These are phyloP conservation scores for Crinitomyces ghanaensis DNA, from an alignment of 805 yeast species.

Conservation along the genomic window DNA sequence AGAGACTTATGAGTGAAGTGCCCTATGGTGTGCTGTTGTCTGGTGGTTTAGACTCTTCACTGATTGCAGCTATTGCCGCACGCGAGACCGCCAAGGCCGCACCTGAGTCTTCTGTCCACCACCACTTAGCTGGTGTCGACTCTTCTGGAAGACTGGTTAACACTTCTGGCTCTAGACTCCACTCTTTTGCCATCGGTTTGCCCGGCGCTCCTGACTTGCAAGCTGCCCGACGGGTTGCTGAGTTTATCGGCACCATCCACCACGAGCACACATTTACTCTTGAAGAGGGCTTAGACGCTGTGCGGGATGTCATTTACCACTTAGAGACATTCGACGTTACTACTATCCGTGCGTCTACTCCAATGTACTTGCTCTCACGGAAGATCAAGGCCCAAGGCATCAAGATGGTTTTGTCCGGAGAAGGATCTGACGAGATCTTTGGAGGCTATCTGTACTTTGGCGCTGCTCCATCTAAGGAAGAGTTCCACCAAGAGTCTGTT, in stretches of 20 bases:
- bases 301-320: constrained; percentile 88
- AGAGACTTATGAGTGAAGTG: constrained; percentile 99
- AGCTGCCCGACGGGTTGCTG: constrained; percentile 96
- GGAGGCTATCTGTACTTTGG: constrained; percentile 98
- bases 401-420: constrained; percentile 98
- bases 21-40: constrained; percentile 96
- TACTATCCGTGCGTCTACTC: constrained; percentile 97
- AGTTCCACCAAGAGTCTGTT: constrained; percentile 93
- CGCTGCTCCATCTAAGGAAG: constrained; percentile 84
- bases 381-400: constrained; percentile 99
- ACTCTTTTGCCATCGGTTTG: constrained; percentile 93
- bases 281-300: constrained; percentile 93
- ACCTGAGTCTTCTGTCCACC: constrained; percentile 47
- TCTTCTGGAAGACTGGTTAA: constrained; percentile 70
- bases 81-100: constrained; percentile 83
- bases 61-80: constrained; percentile 95
- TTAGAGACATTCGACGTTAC: constrained; percentile 98
- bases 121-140: constrained; percentile 84
- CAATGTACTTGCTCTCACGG: constrained; percentile 92
- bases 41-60: constrained; percentile 95
- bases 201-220: constrained; percentile 96
- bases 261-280: constrained; percentile 97
- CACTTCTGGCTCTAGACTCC: constrained; percentile 55
- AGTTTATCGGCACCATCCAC: constrained; percentile 89
- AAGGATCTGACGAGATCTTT: constrained; percentile 97